These are phyloP conservation scores for Danielozyma ontarioensis DNA, from an alignment of 805 yeast species.

Conservation along the genomic window DNA sequence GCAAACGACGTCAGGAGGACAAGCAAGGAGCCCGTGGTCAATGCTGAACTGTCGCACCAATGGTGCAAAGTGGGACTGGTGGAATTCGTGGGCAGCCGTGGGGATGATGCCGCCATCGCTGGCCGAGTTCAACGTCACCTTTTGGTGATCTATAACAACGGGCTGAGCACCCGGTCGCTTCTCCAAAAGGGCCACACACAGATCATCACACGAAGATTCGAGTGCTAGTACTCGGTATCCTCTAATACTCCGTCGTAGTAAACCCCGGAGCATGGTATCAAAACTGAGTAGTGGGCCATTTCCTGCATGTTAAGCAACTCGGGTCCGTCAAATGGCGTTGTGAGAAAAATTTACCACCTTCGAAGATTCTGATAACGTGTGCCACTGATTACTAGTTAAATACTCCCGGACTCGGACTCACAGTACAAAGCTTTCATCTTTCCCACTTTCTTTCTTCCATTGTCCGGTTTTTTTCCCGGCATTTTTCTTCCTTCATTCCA, in stretches of 20 bases:
- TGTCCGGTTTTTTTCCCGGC: no score
- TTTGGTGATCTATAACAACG: conserved; percentile 51
- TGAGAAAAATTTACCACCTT: neutral
- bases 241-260: no score
- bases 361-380: no score
- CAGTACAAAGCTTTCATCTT: no score
- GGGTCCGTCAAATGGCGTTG: no score
- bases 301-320: no score
- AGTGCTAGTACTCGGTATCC: conserved; percentile 71
- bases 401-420: no score
- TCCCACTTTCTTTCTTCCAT: no score
- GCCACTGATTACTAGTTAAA: no score
- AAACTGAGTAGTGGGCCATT: no score
- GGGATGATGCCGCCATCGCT: conserved; percentile 84
- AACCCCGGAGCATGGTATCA: no score
- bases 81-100: conserved; percentile 75
- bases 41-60: conserved; percentile 44
- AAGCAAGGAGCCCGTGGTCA: conserved; percentile 23
- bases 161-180: conserved; percentile 40
- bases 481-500: no score
- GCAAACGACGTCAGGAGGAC: conserved; percentile 68
- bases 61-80: conserved; percentile 52
- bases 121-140: conserved; percentile 61
- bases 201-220: conserved; percentile 93
- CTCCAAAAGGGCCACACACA: conserved; percentile 78